Evolutionary conservation across 1,139 yeast genomes (phyloP), one percentile per base, ranked within the genome.

Genomic region (Chernovozyma sophiae-reginae): DNA sequence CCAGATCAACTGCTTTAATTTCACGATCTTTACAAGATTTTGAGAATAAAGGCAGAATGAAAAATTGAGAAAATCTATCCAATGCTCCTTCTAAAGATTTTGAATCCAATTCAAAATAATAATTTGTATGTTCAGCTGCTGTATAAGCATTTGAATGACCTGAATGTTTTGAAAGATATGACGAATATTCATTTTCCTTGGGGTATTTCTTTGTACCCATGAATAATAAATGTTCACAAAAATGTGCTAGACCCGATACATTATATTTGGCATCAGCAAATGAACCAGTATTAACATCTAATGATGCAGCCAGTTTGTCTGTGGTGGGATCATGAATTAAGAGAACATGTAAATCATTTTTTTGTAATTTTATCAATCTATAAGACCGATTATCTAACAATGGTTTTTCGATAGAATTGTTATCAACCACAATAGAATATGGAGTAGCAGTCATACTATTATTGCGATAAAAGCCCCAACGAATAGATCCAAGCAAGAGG

Each of bases 171-270:
- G 95, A 73, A 43, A 92, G 65, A 56, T 74, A 92, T 38, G 81
- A 77, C 32, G 82, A 72, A 58, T 92, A 92, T 49, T 87, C 97
- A 57, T 87, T 89, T 58, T 92, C 98, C 42, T 74, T 71, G 0
- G 98, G 98, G 52, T 83, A 92, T 60, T 89, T 90, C 48, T 77
- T 71, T 4, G 97, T 90, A n/a, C 98, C 98, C 96, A 92, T 87
- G 58, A 92, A 92, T 43, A 92, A 68, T 47, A 92, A 69, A 61
- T 92, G 98, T 63, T 92, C 98, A 62, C 97, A 89, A 59, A 92
- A 92, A 61, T 92, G 98, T 3, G 98, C 98, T 43, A 92, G 67
- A 1, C 98, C 98, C 2, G 90, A 83, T 23, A 87, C 59, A 22
- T 72, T 67, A 43, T 60, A 70, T 35, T 73, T 69, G 14, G 86